These are phyloP conservation scores for Bruguiera parviflora DNA, from an alignment of 345 rosid genomes.

Conservation along the genomic window DNA sequence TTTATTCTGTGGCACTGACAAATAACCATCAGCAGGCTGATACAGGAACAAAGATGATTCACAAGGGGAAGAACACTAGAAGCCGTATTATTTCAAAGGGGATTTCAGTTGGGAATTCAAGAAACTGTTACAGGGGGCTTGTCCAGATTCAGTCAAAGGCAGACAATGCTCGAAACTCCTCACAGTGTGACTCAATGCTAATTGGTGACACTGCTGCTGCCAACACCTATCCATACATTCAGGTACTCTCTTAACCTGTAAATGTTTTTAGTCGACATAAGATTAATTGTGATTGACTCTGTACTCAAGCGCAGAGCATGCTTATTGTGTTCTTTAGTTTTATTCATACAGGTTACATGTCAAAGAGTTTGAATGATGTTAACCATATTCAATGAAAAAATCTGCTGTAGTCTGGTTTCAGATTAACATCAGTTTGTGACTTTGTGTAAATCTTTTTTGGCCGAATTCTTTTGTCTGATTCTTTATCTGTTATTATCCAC, in stretches of 20 bases:
- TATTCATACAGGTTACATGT: background rate
- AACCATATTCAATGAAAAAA: background rate
- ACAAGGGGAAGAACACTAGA: conserved; percentile 81
- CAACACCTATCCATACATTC: conserved; percentile 97
- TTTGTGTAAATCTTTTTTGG: background rate
- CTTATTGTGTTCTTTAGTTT: background rate
- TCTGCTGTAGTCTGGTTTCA: background rate
- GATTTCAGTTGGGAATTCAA: conserved; percentile 73
- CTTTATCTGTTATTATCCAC: background rate
- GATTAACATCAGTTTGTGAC: background rate
- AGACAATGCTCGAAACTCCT: conserved; percentile 80
- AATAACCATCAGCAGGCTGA: conserved; percentile 89
- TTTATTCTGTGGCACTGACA: conserved; percentile 88
- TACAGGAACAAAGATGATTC: conserved; percentile 96
- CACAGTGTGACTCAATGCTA: conserved; percentile 96
- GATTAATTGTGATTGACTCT: background rate
- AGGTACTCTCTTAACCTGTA: conserved; percentile 22
- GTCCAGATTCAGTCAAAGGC: conserved; percentile 97
- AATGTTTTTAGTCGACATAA: background rate
- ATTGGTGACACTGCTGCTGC: conserved; percentile 92
- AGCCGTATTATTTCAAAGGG: conserved; percentile 94
- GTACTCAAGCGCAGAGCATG: background rate
- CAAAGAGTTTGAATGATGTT: background rate
- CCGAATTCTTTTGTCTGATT: background rate
- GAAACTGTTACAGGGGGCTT: conserved; percentile 90